Evolutionary conservation across 495 filamentous ascomycete genomes (phyloP).

Genomic region (Cladorrhinum samala): DNA sequence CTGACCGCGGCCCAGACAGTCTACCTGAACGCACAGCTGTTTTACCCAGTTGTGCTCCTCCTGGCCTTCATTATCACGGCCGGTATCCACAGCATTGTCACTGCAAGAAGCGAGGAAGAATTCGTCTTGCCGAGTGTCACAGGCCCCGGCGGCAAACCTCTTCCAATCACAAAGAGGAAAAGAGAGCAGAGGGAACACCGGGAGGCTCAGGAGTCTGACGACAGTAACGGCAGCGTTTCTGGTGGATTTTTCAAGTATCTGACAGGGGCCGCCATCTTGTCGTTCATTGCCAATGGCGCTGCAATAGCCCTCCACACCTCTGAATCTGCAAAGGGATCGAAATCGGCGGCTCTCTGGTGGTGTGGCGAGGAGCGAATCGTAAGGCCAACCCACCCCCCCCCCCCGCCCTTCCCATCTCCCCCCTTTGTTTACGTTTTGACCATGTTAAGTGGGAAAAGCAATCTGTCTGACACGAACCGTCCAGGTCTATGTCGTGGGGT

Average conservation of each 20-base stretch:
- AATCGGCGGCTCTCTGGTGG: slow-evolving; percentile 58
- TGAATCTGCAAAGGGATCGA: slow-evolving; percentile 41
- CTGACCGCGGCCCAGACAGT: slow-evolving; percentile 29
- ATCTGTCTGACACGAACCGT: slow-evolving; percentile 10
- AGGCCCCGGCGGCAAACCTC: slow-evolving; percentile 76
- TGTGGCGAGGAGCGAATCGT: slow-evolving; percentile 80
- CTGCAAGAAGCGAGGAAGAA: slow-evolving; percentile 37
- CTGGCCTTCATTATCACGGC: slow-evolving; percentile 37
- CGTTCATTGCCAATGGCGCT: slow-evolving; percentile 66
- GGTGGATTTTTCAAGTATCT: slow-evolving; percentile 70
- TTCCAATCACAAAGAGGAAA: slow-evolving; percentile 55
- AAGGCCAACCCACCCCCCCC: too few species aligned
- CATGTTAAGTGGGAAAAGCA: neutral
- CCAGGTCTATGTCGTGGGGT: slow-evolving; percentile 75
- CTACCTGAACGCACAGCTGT: slow-evolving; percentile 33
- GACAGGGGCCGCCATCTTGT: slow-evolving; percentile 57
- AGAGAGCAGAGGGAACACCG: slow-evolving; percentile 29
- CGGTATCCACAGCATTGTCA: slow-evolving; percentile 39
- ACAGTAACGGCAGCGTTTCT: slow-evolving; percentile 52
- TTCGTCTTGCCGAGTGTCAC: slow-evolving; percentile 30
- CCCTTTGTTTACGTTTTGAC: neutral
- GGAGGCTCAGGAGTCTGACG: slow-evolving; percentile 32
- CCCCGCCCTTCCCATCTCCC: slow-evolving; percentile 16
- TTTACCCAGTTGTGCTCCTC: slow-evolving; percentile 39
- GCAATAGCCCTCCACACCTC: slow-evolving; percentile 76